phyloP scores from a whole-genome alignment of 1,139 yeast genomes.

The Yamadazyma dendronema region DNA sequence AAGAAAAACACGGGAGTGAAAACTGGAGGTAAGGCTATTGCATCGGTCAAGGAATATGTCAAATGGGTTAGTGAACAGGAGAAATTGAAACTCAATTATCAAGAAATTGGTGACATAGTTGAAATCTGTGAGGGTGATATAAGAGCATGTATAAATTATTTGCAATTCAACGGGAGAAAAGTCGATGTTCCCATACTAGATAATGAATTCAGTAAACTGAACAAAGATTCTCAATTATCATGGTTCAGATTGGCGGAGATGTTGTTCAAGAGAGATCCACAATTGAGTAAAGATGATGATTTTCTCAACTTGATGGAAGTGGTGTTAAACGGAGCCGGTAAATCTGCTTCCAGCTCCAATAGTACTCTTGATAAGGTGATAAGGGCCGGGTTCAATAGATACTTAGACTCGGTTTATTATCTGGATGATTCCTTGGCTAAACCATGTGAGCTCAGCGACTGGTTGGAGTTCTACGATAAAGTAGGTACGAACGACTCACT shows the following conservation, averaged over 20 bases:
- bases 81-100: slow-evolving; percentile 31
- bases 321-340: slow-evolving; percentile 36
- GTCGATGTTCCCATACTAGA: slow-evolving; percentile 10
- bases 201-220: slow-evolving; percentile 6
- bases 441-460: slow-evolving; percentile 68
- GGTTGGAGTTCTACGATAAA: slow-evolving; percentile 71
- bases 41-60: slow-evolving; percentile 41
- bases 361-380: slow-evolving; percentile 61
- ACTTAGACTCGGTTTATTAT: slow-evolving; percentile 48
- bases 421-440: slow-evolving; percentile 65
- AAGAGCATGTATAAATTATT: slow-evolving; percentile 77
- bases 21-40: slow-evolving; percentile 35
- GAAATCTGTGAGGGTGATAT: slow-evolving; percentile 80
- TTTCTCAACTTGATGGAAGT: slow-evolving; percentile 38
- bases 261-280: slow-evolving; percentile 52
- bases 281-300: slow-evolving; percentile 45
- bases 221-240: slow-evolving; percentile 53
- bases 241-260: slow-evolving; percentile 62
- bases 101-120: slow-evolving; percentile 51
- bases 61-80: slow-evolving; percentile 33
- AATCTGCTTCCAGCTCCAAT: slow-evolving; percentile 43
- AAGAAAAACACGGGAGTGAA: slow-evolving; percentile 35
- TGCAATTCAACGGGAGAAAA: slow-evolving; percentile 61
- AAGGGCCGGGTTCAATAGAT: slow-evolving; percentile 70
- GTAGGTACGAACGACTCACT: slow-evolving; percentile 46